Evolutionary conservation across 805 yeast species (phyloP), one percentile per base, ranked within the genome.

Genomic region (Yamadazyma sp.): DNA sequence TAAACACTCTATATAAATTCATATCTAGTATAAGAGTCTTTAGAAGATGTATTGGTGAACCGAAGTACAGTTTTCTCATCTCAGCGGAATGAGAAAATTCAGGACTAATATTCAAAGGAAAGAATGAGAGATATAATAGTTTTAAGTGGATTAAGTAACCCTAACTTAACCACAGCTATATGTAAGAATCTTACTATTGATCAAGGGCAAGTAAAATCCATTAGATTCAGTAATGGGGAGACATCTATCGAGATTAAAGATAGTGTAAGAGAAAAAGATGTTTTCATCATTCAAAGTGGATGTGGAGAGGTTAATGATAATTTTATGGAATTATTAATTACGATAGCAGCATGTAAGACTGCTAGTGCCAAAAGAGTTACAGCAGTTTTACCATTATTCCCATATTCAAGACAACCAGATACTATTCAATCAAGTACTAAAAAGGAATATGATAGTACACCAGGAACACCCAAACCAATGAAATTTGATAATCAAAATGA

Each of bases 381-480:
- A 2, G 96, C 91, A 0, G 95, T 88, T 20, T 69, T 86, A 58
- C 98, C 99, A 3, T 70, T 88, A 42, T 93, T 93, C 60, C 96
- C 98, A 18, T 93, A 93, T 56, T 85, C 95, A 3, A 75, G 99
- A 53, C 99, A 93, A 60, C 95, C 96, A 4, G 98, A 91, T 59
- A 78, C 86, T 23, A 95, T 96, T 21, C 84, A 83, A 52, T 78
- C 85, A 38, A 65, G 66, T 4, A 48, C 53, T 30, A 58, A 44
- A 33, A 73, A 69, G 49, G 67, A 75, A 3, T 70, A 61, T 46
- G 80, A 75, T 33, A 66, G 78, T 43, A 70, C 65, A 4, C 80
- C 80, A 5, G 65, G 68, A 8, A 70, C 78, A 4, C 78, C 80
- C n/a, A 50, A 60, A 39, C 66, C 73, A 4, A 44, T 58, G 15